Evolutionary conservation across 225 moss, liverwort and hornwort genomes (phyloP).

Genomic region (Polytrichum commune): DNA sequence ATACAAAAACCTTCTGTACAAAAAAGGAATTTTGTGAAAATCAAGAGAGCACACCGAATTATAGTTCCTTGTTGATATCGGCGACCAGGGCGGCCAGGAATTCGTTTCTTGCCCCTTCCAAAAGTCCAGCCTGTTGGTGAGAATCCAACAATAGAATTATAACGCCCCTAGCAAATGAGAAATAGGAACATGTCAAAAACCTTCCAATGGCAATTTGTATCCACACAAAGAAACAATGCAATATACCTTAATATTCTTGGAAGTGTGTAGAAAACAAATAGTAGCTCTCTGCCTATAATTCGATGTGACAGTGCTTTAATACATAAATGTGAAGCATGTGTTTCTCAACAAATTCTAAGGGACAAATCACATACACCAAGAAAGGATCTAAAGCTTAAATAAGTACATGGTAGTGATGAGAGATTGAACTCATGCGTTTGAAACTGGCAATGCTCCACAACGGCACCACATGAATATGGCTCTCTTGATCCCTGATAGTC

Average conservation of each 20-base stretch:
- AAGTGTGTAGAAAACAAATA: too few relatives aligned
- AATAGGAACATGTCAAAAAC: not conserved
- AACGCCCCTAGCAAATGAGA: conserved; percentile 57
- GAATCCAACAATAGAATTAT: conserved; percentile 88
- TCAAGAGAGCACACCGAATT: conserved; percentile 62
- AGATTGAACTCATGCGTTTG: conserved; percentile 92
- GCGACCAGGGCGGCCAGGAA: conserved; percentile 79
- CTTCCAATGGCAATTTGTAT: too few relatives aligned
- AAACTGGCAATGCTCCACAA: conserved; percentile 99
- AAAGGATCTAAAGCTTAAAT: not conserved
- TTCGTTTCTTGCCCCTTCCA: conserved; percentile 89
- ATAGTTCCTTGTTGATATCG: conserved; percentile 89
- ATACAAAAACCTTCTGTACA: too few relatives aligned
- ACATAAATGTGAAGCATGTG: not conserved
- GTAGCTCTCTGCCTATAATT: too few relatives aligned
- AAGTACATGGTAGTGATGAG: conserved; percentile 84
- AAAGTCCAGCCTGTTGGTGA: conserved; percentile 98
- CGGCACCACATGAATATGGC: conserved; percentile 95
- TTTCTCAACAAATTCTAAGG: not conserved
- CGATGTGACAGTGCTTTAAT: not conserved
- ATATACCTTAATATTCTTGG: too few relatives aligned
- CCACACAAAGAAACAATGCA: too few relatives aligned
- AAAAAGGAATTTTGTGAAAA: not conserved
- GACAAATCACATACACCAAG: not conserved
- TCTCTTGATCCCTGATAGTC: conserved; percentile 77